Conservation (phyloP, 2,329 filamentous ascomycete genomes). For the Colletotrichum sojae region DNA sequence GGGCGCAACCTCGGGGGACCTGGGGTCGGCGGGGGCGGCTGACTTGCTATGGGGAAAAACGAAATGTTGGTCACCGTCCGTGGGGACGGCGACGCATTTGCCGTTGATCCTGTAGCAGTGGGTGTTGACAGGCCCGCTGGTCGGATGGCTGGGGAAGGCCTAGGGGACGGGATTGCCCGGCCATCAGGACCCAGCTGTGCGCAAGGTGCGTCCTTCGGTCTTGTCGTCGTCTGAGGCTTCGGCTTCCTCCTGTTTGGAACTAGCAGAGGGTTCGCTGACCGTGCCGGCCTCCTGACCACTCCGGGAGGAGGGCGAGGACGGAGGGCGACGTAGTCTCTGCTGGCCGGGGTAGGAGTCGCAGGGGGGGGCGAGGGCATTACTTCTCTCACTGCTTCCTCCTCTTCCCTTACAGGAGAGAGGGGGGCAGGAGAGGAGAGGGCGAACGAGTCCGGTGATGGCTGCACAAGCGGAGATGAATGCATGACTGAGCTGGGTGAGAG, state of each 20-base stretch:
- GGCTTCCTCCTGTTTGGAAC: slow-evolving; percentile 9
- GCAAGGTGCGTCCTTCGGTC: neutral
- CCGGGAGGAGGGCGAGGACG: neutral
- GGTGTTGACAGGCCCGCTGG: neutral
- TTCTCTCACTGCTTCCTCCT: too few species aligned
- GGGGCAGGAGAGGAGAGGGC: too few species aligned
- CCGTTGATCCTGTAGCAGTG: neutral
- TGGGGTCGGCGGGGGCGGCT: neutral
- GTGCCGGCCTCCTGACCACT: slow-evolving; percentile 1
- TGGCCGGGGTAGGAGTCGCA: neutral
- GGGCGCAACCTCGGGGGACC: neutral
- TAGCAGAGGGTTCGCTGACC: neutral
- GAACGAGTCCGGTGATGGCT: too few species aligned
- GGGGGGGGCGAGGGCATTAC: neutral
- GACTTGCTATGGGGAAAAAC: neutral
- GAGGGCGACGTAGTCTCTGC: neutral
- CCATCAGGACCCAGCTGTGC: slow-evolving; percentile 14
- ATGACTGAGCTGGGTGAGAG: too few species aligned
- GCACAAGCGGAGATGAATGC: too few species aligned
- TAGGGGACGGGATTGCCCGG: neutral
- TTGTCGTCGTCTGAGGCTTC: neutral
- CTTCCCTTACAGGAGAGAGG: too few species aligned
- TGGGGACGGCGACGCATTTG: neutral
- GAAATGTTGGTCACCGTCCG: neutral
- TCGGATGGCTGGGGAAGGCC: neutral